These are phyloP conservation scores for Kodamaea sagamina DNA, from an alignment of 805 yeast genomes.

Conservation along the genomic window DNA sequence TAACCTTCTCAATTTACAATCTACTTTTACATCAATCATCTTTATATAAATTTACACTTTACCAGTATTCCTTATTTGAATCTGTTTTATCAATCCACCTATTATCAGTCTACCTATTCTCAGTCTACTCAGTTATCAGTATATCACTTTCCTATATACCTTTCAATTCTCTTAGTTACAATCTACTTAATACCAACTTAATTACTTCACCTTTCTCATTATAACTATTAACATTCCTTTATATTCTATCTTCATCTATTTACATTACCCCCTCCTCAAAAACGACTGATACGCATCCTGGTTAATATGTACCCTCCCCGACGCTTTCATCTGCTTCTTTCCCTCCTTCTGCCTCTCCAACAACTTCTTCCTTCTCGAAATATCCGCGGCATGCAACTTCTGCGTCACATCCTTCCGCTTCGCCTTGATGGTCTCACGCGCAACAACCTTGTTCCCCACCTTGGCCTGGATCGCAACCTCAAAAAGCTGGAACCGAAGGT, in stretches of 20 bases:
- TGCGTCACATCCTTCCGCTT: constrained; percentile 94
- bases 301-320: constrained; percentile 76
- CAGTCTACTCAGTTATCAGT: too few relatives aligned
- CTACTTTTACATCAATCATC: too few relatives aligned
- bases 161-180: too few relatives aligned
- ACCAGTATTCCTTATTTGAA: too few relatives aligned
- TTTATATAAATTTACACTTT: too few relatives aligned
- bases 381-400: constrained; percentile 89
- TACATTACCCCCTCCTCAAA: constrained; percentile 32
- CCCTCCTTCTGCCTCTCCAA: constrained; percentile 91
- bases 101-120: too few relatives aligned
- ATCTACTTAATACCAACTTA: too few relatives aligned
- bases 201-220: too few relatives aligned
- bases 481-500: constrained; percentile 76
- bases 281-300: constrained; percentile 90
- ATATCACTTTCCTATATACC: too few relatives aligned
- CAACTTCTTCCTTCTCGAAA: constrained; percentile 84
- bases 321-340: constrained; percentile 75
- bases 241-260: constrained; percentile 3
- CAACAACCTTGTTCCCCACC: constrained; percentile 76
- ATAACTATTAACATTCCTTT: too few relatives aligned
- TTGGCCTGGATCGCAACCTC: constrained; percentile 93
- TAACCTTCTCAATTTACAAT: too few relatives aligned
- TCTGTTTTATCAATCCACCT: too few relatives aligned
- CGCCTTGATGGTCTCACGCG: constrained; percentile 92